These are phyloP conservation scores for Cerioporus squamosus DNA, from an alignment of 1,284 basidiomycete species.

Conservation along the genomic window DNA sequence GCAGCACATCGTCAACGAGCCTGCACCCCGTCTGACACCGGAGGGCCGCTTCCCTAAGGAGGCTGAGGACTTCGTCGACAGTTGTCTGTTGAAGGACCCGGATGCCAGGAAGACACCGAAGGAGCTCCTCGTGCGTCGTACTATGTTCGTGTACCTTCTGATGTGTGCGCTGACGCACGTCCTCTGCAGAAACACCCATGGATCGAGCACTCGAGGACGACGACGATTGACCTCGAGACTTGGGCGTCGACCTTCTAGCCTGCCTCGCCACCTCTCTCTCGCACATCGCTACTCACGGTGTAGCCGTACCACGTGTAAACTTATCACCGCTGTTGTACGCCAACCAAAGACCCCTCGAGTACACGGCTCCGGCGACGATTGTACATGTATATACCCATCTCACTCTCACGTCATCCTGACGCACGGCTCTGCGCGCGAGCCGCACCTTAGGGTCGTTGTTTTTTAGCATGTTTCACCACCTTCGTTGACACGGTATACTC, in stretches of 20 bases:
- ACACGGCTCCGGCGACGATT: constrained; percentile 5
- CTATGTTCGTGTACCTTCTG: background rate
- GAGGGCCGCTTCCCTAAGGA: constrained; percentile 71
- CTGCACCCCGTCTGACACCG: constrained; percentile 80
- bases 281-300: background rate
- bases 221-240: constrained; percentile 60
- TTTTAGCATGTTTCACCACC: constrained; percentile 5
- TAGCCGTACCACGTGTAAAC: constrained; percentile 12
- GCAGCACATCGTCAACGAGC: constrained; percentile 98
- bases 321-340: constrained; percentile 12
- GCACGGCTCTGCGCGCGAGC: constrained; percentile 13
- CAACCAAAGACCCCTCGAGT: background rate
- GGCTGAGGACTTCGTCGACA: constrained; percentile 82
- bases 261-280: background rate
- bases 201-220: constrained; percentile 54
- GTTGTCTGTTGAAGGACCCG: constrained; percentile 86
- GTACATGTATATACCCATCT: constrained; percentile 25
- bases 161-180: constrained; percentile 1
- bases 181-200: constrained; percentile 56
- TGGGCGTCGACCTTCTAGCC: constrained; percentile 65
- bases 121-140: constrained; percentile 70
- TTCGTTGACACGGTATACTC: constrained; percentile 9
- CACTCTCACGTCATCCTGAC: constrained; percentile 1
- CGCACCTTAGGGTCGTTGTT: constrained; percentile 10
- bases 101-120: constrained; percentile 78